Percentiles rank a stretch among this genome's conserved stretches.
Conservation (phyloP, 2,329 filamentous ascomycete species). For the Diplodia scrobiculata region DNA sequence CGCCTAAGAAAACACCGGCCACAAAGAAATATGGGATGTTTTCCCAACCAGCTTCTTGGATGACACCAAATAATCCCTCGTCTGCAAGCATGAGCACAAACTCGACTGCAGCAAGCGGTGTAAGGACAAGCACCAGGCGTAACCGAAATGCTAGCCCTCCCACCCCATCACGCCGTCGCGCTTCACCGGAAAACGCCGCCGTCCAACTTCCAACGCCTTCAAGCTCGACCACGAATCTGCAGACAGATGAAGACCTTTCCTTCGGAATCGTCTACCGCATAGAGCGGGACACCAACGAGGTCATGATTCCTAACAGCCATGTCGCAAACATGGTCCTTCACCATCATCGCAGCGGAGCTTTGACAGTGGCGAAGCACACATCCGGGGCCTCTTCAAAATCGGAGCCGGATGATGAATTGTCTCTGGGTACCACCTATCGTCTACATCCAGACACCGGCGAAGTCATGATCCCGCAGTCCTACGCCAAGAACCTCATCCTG, state of each 20-base stretch:
- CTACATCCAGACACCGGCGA: not conserved
- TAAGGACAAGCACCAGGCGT: not conserved
- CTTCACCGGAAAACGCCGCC: not conserved
- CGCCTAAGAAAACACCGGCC: not conserved
- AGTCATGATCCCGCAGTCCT: not conserved
- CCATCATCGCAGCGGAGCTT: not conserved
- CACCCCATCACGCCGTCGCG: not conserved
- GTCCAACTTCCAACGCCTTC: not conserved
- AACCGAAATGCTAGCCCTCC: not conserved
- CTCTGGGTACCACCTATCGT: not conserved
- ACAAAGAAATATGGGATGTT: not conserved
- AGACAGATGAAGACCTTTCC: not conserved
- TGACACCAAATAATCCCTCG: not conserved
- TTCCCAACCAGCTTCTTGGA: not conserved
- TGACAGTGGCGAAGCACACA: not conserved
- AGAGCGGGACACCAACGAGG: not conserved
- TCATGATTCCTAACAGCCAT: not conserved
- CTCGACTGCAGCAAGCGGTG: not conserved
- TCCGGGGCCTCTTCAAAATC: too few species aligned
- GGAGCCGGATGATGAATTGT: not conserved
- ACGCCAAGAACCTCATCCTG: not conserved
- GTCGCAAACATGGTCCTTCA: not conserved
- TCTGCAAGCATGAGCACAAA: not conserved
- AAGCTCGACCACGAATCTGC: not conserved
- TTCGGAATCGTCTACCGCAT: not conserved